Percentiles rank a stretch among this genome's conserved stretches.
These are phyloP conservation scores for Acanthamoeba sp. DNA, from an alignment of 208 protist species.

Conservation along the genomic window DNA sequence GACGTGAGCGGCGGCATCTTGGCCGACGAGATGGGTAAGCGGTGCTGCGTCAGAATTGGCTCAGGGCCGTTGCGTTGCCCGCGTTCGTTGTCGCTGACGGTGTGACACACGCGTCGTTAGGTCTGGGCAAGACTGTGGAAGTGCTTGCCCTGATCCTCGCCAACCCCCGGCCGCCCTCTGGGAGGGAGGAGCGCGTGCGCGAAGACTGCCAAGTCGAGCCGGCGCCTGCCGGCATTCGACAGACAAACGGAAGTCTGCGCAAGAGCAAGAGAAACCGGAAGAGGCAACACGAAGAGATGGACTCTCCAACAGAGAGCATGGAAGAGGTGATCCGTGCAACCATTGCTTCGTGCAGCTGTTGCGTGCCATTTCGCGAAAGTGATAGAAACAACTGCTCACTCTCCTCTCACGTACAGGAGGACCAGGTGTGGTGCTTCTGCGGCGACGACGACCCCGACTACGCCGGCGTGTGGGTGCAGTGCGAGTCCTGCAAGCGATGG, in stretches of 20 bases:
- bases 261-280: constrained; percentile 12
- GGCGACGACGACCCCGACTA: constrained; percentile 57
- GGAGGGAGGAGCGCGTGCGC: neutral
- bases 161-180: constrained; percentile 8
- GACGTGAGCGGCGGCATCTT: constrained; percentile 21
- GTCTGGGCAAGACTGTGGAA: constrained; percentile 67
- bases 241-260: constrained; percentile 13
- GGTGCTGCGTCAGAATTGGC: too few relatives aligned
- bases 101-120: neutral
- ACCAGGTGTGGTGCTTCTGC: constrained; percentile 60
- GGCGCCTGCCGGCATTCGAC: neutral
- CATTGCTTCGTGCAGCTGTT: too few relatives aligned
- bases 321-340: too few relatives aligned
- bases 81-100: too few relatives aligned
- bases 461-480: constrained; percentile 65
- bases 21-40: constrained; percentile 60
- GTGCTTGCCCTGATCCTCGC: constrained; percentile 56
- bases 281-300: neutral
- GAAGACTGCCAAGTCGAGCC: too few relatives aligned
- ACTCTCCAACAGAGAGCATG: neutral
- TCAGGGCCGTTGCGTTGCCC: too few relatives aligned
- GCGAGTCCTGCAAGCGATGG: constrained; percentile 46
- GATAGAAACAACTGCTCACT: too few relatives aligned
- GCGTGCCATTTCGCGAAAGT: too few relatives aligned
- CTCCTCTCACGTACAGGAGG: constrained; percentile 12